phyloP scores from a whole-genome alignment of 345 rosid species.

The Populus alba region DNA sequence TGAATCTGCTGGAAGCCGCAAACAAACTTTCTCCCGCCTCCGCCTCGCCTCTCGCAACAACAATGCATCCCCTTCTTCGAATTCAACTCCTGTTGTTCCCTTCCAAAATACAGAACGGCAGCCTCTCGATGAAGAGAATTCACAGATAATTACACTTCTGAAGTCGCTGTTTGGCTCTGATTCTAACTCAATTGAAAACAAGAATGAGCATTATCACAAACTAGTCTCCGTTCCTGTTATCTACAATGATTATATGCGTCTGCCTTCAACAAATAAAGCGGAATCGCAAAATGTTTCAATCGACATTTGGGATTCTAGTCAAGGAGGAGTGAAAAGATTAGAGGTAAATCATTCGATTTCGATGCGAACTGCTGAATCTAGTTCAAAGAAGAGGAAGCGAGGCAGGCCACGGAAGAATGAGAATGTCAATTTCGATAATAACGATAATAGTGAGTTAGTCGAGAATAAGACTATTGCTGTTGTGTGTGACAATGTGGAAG shows the following conservation, averaged over 20 bases:
- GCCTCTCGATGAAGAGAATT: slow-evolving; percentile 44
- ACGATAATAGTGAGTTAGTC: not conserved
- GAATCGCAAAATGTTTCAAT: slow-evolving; percentile 21
- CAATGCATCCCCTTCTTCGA: slow-evolving; percentile 18
- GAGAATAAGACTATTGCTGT: not conserved
- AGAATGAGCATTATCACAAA: slow-evolving; percentile 19
- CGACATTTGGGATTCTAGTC: slow-evolving; percentile 14
- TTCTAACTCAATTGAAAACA: not conserved
- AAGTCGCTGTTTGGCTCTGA: slow-evolving; percentile 51
- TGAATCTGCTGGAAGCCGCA: slow-evolving; percentile 93
- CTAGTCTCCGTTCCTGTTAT: slow-evolving; percentile 40
- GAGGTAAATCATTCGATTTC: slow-evolving; percentile 1
- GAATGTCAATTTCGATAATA: not conserved
- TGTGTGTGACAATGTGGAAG: not conserved
- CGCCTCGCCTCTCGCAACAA: slow-evolving; percentile 64
- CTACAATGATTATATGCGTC: slow-evolving; percentile 10
- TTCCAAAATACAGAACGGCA: slow-evolving; percentile 16
- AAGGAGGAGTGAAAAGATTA: not conserved
- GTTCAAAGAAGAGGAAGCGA: slow-evolving; percentile 5
- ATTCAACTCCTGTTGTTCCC: slow-evolving; percentile 20
- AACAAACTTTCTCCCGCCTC: slow-evolving; percentile 86
- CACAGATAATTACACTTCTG: slow-evolving; percentile 44
- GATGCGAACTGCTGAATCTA: not conserved
- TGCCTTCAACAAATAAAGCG: slow-evolving; percentile 4
- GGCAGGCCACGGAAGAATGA: slow-evolving; percentile 22